Evolutionary conservation across 2,329 filamentous ascomycete species (phyloP).

Genomic region (Cladosporium sp.): DNA sequence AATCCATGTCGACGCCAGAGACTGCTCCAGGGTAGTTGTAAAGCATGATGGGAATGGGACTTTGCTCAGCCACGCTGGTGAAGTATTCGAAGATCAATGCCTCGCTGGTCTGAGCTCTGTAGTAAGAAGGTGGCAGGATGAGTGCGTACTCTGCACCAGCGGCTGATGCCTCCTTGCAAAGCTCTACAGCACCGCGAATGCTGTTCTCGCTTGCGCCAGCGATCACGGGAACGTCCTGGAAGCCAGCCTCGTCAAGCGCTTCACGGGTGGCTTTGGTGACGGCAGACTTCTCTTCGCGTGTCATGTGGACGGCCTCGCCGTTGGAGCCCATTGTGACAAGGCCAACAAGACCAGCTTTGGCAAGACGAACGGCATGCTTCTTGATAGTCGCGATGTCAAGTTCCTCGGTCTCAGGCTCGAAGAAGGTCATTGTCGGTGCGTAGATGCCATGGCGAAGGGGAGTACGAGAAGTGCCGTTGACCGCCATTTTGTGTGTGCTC

Average conservation of each 20-base stretch:
- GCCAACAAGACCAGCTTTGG: conserved; percentile 71
- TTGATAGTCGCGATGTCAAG: conserved; percentile 76
- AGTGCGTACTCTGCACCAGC: conserved; percentile 78
- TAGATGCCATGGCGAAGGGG: conserved; percentile 78
- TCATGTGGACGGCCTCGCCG: conserved; percentile 82
- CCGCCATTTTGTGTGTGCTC: background rate
- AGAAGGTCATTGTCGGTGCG: conserved; percentile 87
- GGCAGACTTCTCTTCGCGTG: conserved; percentile 68
- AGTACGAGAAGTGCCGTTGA: conserved; percentile 26
- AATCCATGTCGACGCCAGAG: conserved; percentile 83
- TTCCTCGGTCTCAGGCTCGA: conserved; percentile 77
- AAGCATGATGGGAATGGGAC: conserved; percentile 72
- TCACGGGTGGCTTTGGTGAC: conserved; percentile 75
- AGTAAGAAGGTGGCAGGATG: conserved; percentile 78
- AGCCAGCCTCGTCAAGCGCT: conserved; percentile 77
- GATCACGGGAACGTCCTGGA: conserved; percentile 71
- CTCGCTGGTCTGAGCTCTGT: conserved; percentile 71
- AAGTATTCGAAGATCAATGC: conserved; percentile 70
- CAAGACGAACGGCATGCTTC: conserved; percentile 74
- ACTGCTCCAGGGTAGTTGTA: conserved; percentile 93
- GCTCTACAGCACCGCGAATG: conserved; percentile 73
- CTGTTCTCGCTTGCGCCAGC: conserved; percentile 78
- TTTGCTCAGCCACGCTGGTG: conserved; percentile 67
- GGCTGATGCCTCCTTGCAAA: conserved; percentile 61
- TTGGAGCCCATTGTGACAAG: conserved; percentile 87